Evolutionary conservation across 2,329 filamentous ascomycete genomes (phyloP).

Genomic region (Whalleya microplaca): DNA sequence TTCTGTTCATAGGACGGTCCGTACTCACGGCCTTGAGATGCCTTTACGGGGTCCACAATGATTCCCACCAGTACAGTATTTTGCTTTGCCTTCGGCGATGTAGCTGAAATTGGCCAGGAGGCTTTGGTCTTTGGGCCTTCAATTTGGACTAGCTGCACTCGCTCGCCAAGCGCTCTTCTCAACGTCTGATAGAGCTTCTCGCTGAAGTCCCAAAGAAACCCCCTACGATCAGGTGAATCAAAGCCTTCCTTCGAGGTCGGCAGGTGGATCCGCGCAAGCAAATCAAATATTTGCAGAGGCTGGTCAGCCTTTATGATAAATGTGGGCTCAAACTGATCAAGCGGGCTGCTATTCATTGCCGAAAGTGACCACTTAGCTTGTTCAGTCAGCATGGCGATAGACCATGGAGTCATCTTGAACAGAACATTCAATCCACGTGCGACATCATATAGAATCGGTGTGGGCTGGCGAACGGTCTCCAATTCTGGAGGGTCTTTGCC

Average conservation of each 20-base stretch:
- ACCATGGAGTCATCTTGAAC: slow-evolving; percentile 90
- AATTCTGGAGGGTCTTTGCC: slow-evolving; percentile 47
- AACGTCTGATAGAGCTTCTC: slow-evolving; percentile 67
- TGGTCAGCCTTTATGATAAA: slow-evolving; percentile 72
- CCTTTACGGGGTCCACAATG: slow-evolving; percentile 72
- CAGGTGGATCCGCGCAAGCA: slow-evolving; percentile 42
- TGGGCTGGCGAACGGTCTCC: slow-evolving; percentile 47
- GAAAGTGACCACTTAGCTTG: slow-evolving; percentile 76
- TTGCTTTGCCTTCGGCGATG: slow-evolving; percentile 35
- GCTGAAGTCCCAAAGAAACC: slow-evolving; percentile 50
- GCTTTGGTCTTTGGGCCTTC: slow-evolving; percentile 42
- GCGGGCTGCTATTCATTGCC: slow-evolving; percentile 72
- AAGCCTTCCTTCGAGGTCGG: slow-evolving; percentile 26
- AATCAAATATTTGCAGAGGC: slow-evolving; percentile 59
- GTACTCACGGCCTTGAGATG: slow-evolving; percentile 79
- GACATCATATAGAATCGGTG: slow-evolving; percentile 79
- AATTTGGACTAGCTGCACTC: slow-evolving; percentile 70
- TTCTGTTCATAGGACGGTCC: slow-evolving; percentile 87
- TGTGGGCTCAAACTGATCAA: slow-evolving; percentile 81
- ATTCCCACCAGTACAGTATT: slow-evolving; percentile 65
- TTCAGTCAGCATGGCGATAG: slow-evolving; percentile 72
- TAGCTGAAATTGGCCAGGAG: slow-evolving; percentile 56
- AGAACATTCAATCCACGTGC: slow-evolving; percentile 76
- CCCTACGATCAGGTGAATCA: slow-evolving; percentile 45
- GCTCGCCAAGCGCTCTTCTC: slow-evolving; percentile 73